Conservation (phyloP, 2,329 filamentous ascomycete genomes). For the Phialophora verrucosa region DNA sequence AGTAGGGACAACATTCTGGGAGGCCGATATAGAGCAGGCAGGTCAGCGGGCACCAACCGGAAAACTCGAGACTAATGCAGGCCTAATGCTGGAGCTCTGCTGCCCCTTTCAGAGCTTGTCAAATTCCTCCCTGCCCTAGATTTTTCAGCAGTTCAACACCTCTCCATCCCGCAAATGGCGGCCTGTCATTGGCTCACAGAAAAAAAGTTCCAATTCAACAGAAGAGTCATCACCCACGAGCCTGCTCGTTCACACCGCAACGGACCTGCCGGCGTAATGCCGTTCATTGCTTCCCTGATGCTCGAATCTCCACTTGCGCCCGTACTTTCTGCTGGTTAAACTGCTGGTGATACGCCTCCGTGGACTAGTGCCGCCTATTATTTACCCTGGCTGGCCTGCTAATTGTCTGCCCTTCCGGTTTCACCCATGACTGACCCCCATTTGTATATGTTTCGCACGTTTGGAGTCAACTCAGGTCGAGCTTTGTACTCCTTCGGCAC, state of each 20-base stretch:
- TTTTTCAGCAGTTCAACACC: constrained; percentile 10
- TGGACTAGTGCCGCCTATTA: constrained; percentile 22
- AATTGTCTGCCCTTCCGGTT: constrained; percentile 27
- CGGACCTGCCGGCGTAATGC: constrained; percentile 6
- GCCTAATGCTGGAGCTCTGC: background rate
- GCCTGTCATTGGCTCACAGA: constrained; percentile 14
- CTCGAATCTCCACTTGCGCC: constrained; percentile 17
- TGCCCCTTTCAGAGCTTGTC: constrained; percentile 13
- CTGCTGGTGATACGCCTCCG: constrained; percentile 22
- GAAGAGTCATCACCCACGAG: constrained; percentile 3
- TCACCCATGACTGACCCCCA: constrained; percentile 30
- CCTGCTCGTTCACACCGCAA: constrained; percentile 7
- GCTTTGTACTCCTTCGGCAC: constrained; percentile 3
- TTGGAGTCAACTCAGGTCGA: constrained; percentile 2
- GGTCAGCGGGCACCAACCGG: constrained; percentile 11
- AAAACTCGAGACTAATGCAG: constrained; percentile 17
- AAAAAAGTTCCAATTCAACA: constrained; percentile 6
- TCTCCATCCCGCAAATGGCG: constrained; percentile 12
- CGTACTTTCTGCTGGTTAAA: constrained; percentile 7
- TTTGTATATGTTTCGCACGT: constrained; percentile 23
- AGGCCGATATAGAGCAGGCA: constrained; percentile 9
- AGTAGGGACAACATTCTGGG: background rate
- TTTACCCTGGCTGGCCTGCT: constrained; percentile 20
- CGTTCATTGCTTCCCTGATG: constrained; percentile 8
- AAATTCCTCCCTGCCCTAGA: background rate